A percentile compares a stretch with the other conserved stretches of the same genome.
Evolutionary conservation across 805 yeast species (phyloP).

Genomic region (Groenewaldozyma salmanticensis): DNA sequence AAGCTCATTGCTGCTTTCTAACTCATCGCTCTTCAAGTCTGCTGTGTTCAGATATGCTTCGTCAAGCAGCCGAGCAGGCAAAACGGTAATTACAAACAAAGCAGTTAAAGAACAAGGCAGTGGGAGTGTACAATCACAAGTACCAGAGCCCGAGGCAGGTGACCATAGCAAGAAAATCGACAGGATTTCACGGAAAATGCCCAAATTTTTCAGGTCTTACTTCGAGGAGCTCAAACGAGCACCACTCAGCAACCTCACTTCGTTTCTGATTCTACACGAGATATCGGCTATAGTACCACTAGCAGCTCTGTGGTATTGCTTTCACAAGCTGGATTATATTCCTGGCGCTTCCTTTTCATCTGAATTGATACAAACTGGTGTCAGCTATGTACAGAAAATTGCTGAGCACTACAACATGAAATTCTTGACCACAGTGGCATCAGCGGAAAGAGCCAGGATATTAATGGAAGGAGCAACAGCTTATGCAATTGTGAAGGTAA

Average conservation of each 20-base stretch:
- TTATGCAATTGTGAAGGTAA: constrained; percentile 53
- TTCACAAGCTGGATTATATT: constrained; percentile 45
- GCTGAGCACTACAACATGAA: constrained; percentile 26
- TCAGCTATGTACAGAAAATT: constrained; percentile 45
- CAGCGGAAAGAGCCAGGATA: constrained; percentile 44
- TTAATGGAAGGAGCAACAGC: constrained; percentile 69
- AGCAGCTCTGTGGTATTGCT: constrained; percentile 54
- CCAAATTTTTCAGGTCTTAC: constrained; percentile 2
- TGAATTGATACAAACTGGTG: constrained; percentile 52
- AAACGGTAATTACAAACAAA: too few relatives aligned
- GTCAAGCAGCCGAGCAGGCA: too few relatives aligned
- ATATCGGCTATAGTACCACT: constrained; percentile 65
- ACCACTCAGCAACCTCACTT: constrained; percentile 50
- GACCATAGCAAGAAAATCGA: constrained; percentile 3
- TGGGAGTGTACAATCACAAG: too few relatives aligned
- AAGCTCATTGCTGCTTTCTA: too few relatives aligned
- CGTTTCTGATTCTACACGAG: constrained; percentile 65
- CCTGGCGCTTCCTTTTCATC: constrained; percentile 51
- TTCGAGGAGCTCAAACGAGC: constrained; percentile 37
- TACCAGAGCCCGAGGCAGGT: too few relatives aligned
- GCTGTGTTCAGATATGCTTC: too few relatives aligned
- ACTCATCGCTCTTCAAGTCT: too few relatives aligned
- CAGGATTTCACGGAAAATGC: background rate
- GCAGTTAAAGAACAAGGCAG: too few relatives aligned
- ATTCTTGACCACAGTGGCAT: constrained; percentile 20